These are phyloP conservation scores for Persicaria tinctoria DNA, from an alignment of 148 eudicot genomes.

Conservation along the genomic window DNA sequence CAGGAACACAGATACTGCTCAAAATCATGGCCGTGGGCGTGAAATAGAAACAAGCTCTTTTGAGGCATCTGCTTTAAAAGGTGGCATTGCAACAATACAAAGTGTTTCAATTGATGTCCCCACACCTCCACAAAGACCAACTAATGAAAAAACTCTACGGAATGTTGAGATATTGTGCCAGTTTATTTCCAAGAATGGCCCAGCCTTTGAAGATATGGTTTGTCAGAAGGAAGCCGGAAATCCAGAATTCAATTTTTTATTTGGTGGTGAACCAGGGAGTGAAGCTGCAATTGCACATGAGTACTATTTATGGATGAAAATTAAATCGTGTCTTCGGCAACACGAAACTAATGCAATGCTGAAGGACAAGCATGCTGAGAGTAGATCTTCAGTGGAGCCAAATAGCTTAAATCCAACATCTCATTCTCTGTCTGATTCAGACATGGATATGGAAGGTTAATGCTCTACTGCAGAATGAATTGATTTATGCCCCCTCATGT, in stretches of 20 bases:
- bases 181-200: slow-evolving; percentile 53
- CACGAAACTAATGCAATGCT: slow-evolving; percentile 16
- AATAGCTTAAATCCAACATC: slow-evolving; percentile 18
- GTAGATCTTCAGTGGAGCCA: slow-evolving; percentile 16
- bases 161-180: slow-evolving; percentile 50
- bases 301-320: slow-evolving; percentile 61
- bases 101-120: slow-evolving; percentile 26
- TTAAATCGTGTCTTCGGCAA: slow-evolving; percentile 30
- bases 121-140: slow-evolving; percentile 46
- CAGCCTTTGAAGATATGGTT: slow-evolving; percentile 44
- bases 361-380: slow-evolving; percentile 19
- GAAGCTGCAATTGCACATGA: slow-evolving; percentile 48
- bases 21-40: background rate
- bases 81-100: slow-evolving; percentile 14
- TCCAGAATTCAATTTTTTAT: slow-evolving; percentile 50
- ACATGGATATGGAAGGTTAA: slow-evolving; percentile 98
- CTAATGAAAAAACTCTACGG: slow-evolving; percentile 34
- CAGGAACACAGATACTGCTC: background rate
- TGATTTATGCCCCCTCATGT: background rate
- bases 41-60: slow-evolving; percentile 6
- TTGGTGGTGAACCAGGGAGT: slow-evolving; percentile 67
- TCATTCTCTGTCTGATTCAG: slow-evolving; percentile 67
- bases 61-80: slow-evolving; percentile 9
- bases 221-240: slow-evolving; percentile 49
- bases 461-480: slow-evolving; percentile 10